Base-by-base conservation (phyloP, 139 green algal species). In the Volvox reticuliferus region DNA sequence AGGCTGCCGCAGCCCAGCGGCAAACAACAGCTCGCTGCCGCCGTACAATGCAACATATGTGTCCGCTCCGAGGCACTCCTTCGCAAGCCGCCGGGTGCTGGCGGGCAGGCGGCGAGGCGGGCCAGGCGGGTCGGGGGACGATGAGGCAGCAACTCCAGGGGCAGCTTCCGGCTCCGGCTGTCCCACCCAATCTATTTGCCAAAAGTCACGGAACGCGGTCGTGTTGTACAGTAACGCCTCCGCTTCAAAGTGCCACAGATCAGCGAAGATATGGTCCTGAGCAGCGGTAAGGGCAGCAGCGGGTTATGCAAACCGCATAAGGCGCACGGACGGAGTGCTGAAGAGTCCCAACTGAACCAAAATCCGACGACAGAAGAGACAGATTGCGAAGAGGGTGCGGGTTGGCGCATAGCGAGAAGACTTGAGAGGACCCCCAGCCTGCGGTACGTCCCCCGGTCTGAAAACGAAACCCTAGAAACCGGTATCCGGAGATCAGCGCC, bases 41-140 rank as follows among this genome's bases (percentile, higher is more conserved):
- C 93, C 93, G 84, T 95, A 95, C 67, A 92, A 35, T 12, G 93
- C 91, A 16, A 94, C 91, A 79, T 95, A 95, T 0, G 93, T 95
- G 14, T 93, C 91, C 6, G 50, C 81, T 0, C 76, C 76, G 30
- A 93, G 87, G n/a, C 73, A 28, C 77, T 92, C 50, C 79, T 26
- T 12, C 24, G 91, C 91, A 68, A 95, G 81, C 0, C 82, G 69
- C 80, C 73, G 84, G 26, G 93, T 91, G 18, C 86, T 93, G 13
- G 32, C 28, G 3, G 93, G 91, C 68, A 80, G 86, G 20, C 21
- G 81, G 24, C 81, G 81, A 37, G 78, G 28, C 1, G 79, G 50
- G 44, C 22, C 79, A 28, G 16, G 50, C 12, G 44, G 2, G 24
- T 26, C 28, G 1, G 0, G 50, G 50, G 44, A 24, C 21, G 37